phyloP scores from a whole-genome alignment of 345 rosid species.

The Diplotaxis tenuifolia region DNA sequence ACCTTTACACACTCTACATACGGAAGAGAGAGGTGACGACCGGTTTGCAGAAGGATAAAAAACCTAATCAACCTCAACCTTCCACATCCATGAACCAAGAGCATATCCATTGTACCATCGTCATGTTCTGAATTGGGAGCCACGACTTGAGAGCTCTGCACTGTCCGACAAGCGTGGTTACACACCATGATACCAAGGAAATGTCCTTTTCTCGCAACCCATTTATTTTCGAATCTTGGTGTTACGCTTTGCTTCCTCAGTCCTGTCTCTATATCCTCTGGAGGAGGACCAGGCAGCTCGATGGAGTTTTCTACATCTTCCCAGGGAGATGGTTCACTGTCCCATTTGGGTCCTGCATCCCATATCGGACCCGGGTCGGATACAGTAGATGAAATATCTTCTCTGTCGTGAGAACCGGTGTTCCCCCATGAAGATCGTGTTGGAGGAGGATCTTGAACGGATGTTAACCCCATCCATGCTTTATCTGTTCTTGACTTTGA shows the following conservation, averaged over 20 bases:
- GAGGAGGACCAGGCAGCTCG: constrained; percentile 78
- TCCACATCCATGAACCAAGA: constrained; percentile 92
- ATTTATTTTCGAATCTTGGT: constrained; percentile 68
- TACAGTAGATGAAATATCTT: constrained; percentile 90
- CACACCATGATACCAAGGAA: constrained; percentile 91
- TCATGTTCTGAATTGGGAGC: constrained; percentile 94
- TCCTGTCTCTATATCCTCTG: constrained; percentile 68
- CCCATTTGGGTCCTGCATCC: constrained; percentile 99
- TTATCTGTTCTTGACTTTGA: constrained; percentile 89
- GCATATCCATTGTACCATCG: constrained; percentile 80
- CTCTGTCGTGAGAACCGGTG: constrained; percentile 71
- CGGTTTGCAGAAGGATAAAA: constrained; percentile 78
- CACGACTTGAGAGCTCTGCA: constrained; percentile 93
- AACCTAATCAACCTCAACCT: constrained; percentile 77
- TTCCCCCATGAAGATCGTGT: constrained; percentile 78
- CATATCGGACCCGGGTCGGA: constrained; percentile 99
- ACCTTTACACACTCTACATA: constrained; percentile 97
- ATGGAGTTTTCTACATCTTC: constrained; percentile 77
- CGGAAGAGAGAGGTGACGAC: constrained; percentile 88
- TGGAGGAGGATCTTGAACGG: constrained; percentile 68
- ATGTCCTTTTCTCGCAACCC: constrained; percentile 74
- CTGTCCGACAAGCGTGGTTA: constrained; percentile 95
- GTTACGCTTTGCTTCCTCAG: constrained; percentile 45
- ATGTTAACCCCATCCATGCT: constrained; percentile 78
- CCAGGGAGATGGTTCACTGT: constrained; percentile 66